phyloP scores from a whole-genome alignment of 345 rosid genomes.

The Iberis pinnata region DNA sequence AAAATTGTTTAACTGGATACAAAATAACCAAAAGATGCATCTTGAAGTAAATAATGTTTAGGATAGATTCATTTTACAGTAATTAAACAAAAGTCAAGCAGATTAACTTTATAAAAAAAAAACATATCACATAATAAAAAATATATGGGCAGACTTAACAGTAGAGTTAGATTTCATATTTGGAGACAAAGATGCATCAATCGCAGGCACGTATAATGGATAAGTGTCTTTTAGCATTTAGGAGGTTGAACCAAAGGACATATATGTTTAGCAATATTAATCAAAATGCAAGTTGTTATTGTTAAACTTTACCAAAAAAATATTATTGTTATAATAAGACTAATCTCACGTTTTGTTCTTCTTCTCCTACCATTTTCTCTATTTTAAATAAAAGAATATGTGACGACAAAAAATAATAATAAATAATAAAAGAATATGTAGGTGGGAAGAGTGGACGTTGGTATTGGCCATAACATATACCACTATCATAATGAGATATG shows the following conservation, averaged over 20 bases:
- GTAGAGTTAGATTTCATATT: not conserved
- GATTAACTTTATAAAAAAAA: not conserved
- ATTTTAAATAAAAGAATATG: too few species aligned
- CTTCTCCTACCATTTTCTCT: not conserved
- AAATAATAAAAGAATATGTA: not conserved
- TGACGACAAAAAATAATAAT: not conserved
- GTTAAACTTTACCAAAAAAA: too few species aligned
- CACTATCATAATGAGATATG: too few species aligned
- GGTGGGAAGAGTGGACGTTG: not conserved
- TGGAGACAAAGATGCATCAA: not conserved
- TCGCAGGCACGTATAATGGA: not conserved
- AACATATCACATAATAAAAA: not conserved
- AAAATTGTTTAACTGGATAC: too few species aligned
- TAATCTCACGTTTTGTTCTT: not conserved
- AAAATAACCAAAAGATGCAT: too few species aligned
- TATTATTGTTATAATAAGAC: not conserved
- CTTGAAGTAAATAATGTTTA: too few species aligned
- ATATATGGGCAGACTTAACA: not conserved
- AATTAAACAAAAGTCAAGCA: not conserved
- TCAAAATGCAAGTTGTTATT: not conserved
- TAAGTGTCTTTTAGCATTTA: slow-evolving; percentile 1
- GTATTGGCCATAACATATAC: too few species aligned
- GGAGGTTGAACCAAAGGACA: not conserved
- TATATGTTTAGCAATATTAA: not conserved
- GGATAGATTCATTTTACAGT: not conserved